phyloP scores from a whole-genome alignment of 352 stramenopile genomes.

The Globisporangium irregulare region DNA sequence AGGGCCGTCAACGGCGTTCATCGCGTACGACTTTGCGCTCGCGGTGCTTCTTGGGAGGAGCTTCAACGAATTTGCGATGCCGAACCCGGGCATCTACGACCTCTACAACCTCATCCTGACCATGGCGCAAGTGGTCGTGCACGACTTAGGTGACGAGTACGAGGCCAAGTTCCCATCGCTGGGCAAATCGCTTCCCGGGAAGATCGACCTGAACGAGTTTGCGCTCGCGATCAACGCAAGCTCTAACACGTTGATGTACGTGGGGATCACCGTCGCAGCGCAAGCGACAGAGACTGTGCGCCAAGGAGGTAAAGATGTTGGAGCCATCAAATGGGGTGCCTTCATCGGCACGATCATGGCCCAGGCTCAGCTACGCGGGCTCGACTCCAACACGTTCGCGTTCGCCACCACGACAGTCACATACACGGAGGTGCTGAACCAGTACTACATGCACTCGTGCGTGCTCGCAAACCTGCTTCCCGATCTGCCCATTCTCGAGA shows the following conservation, averaged over 20 bases:
- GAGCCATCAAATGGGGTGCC: not conserved
- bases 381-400: not conserved
- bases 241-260: not conserved
- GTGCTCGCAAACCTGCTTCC: not conserved
- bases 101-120: conserved; percentile 2
- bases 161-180: not conserved
- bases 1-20: not conserved
- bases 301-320: not conserved
- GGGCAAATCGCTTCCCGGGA: not conserved
- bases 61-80: not conserved
- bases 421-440: not conserved
- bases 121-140: not conserved
- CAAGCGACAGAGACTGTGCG: not conserved
- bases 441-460: conserved; percentile 7
- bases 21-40: not conserved
- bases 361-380: not conserved
- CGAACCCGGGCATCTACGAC: not conserved
- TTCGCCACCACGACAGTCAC: not conserved
- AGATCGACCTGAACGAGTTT: conserved; percentile 6
- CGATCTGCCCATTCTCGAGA: not conserved
- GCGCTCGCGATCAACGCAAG: not conserved
- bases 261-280: not conserved
- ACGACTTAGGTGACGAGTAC: not conserved
- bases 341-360: not conserved
- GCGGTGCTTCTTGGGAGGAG: not conserved